Percentiles rank a stretch among this genome's conserved stretches.
Evolutionary conservation across 1,284 basidiomycete genomes (phyloP).

Genomic region (Erythrobasidium hasegawianum): DNA sequence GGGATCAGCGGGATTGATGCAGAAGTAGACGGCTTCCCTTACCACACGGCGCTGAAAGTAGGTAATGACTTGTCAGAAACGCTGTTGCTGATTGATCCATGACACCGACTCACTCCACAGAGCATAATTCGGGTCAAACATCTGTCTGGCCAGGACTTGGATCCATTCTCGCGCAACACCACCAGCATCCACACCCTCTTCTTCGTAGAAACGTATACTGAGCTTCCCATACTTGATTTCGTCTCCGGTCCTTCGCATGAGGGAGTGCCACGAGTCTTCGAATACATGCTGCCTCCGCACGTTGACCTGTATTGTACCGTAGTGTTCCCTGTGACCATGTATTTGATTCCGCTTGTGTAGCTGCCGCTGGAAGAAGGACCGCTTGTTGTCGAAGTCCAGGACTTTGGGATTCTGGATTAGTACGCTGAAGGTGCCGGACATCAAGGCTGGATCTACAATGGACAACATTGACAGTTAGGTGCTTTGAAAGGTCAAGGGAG

Average conservation of each 20-base stretch:
- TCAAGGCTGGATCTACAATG: constrained; percentile 70
- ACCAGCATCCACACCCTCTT: constrained; percentile 97
- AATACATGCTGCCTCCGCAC: constrained; percentile 85
- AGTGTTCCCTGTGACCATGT: constrained; percentile 62
- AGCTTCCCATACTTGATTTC: constrained; percentile 98
- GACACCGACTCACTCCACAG: constrained; percentile 54
- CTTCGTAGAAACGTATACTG: constrained; percentile 87
- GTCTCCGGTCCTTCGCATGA: constrained; percentile 85
- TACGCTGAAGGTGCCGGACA: constrained; percentile 96
- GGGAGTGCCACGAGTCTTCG: constrained; percentile 90
- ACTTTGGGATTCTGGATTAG: constrained; percentile 94
- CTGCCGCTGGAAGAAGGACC: constrained; percentile 97
- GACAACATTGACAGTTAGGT: background rate
- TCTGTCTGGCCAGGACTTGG: constrained; percentile 93
- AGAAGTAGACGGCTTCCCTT: background rate
- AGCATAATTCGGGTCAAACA: constrained; percentile 99
- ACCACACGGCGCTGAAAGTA: background rate
- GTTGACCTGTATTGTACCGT: constrained; percentile 81
- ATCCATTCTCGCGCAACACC: constrained; percentile 97
- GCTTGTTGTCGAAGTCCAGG: constrained; percentile 99
- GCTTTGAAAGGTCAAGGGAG: background rate
- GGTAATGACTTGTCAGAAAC: too few species aligned
- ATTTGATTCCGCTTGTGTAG: constrained; percentile 66
- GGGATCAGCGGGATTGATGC: background rate
- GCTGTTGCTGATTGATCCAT: background rate